phyloP scores from a whole-genome alignment of 2,329 filamentous ascomycete genomes.

The Colletotrichum destructivum region DNA sequence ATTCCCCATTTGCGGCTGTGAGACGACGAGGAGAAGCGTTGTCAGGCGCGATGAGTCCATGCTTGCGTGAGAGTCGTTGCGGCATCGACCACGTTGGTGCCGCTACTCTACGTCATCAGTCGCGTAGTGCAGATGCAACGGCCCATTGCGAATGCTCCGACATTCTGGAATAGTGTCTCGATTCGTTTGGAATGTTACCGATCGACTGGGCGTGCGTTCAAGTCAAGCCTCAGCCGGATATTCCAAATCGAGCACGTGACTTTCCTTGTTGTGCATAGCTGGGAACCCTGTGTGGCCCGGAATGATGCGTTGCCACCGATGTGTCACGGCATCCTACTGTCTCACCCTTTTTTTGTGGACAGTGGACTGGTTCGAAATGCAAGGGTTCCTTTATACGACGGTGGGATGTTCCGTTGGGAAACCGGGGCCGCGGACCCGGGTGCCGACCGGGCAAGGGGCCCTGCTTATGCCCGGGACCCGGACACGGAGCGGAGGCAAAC shows the following conservation, averaged over 20 bases:
- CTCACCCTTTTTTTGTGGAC: not conserved
- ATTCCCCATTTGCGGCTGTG: not conserved
- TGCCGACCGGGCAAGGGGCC: not conserved
- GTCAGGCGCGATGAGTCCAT: not conserved
- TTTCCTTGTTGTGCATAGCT: not conserved
- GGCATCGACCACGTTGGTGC: not conserved
- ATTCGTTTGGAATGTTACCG: not conserved
- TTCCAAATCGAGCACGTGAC: not conserved
- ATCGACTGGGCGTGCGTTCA: not conserved
- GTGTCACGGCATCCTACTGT: not conserved
- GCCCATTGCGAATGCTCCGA: not conserved
- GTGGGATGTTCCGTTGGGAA: not conserved
- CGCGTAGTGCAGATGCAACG: not conserved
- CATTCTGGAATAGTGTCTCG: constrained; percentile 8
- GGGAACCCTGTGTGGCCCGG: not conserved
- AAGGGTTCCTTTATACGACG: not conserved
- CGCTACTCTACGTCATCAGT: not conserved
- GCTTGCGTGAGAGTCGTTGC: too few species aligned
- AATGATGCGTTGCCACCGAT: not conserved
- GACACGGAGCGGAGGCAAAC: not conserved
- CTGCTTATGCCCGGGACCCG: not conserved
- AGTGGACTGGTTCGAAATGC: not conserved
- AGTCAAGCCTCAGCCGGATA: not conserved
- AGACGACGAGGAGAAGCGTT: not conserved
- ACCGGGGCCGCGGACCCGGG: not conserved